phyloP scores from a whole-genome alignment of 306 rosid species.

The Ochetophila trinervis region DNA sequence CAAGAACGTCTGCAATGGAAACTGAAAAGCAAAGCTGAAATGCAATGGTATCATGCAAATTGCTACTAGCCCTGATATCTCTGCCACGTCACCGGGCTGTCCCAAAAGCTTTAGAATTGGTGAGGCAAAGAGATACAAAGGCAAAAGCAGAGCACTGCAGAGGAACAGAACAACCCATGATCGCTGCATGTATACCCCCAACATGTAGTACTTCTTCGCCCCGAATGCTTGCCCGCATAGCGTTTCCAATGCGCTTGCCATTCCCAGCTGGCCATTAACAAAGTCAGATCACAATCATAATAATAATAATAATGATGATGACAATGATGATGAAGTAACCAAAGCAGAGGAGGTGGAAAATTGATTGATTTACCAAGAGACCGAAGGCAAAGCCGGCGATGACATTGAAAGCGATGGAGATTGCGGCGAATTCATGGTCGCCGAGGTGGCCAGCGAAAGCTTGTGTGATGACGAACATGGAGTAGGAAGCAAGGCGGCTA shows the following conservation, averaged over 20 bases:
- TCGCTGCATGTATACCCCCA: slow-evolving; percentile 14
- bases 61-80: background rate
- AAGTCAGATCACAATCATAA: background rate
- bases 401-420: slow-evolving; percentile 7
- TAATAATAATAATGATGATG: background rate
- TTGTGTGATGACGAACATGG: slow-evolving; percentile 14
- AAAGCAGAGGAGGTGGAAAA: background rate
- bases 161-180: slow-evolving; percentile 12
- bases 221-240: slow-evolving; percentile 16
- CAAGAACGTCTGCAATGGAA: slow-evolving; percentile 8
- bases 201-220: slow-evolving; percentile 15
- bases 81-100: slow-evolving; percentile 1
- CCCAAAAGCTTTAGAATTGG: slow-evolving; percentile 11
- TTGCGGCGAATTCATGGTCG: slow-evolving; percentile 14
- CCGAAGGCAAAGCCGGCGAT: slow-evolving; percentile 14
- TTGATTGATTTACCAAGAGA: background rate
- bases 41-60: slow-evolving; percentile 13
- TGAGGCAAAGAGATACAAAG: slow-evolving; percentile 1
- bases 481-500: slow-evolving; percentile 7
- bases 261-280: background rate
- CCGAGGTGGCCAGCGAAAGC: slow-evolving; percentile 10
- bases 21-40: slow-evolving; percentile 14
- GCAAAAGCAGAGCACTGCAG: slow-evolving; percentile 1
- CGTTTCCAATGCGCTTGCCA: slow-evolving; percentile 16
- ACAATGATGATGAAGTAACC: background rate